These are phyloP conservation scores for Phragmites australis DNA, from an alignment of 176 grass and related monocot genomes.

Conservation along the genomic window DNA sequence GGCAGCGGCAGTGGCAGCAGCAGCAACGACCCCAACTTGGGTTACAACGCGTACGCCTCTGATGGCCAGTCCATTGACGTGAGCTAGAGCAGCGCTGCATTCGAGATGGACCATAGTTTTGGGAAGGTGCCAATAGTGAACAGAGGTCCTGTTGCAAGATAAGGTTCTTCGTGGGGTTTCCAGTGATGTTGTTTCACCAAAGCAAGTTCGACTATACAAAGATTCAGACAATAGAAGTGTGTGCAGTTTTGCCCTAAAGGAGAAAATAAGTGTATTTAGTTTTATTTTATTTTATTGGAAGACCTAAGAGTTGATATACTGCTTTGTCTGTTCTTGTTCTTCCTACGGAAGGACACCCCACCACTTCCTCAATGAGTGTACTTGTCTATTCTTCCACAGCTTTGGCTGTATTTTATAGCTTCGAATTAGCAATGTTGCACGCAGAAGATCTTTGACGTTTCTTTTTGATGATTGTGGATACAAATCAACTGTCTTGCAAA, in stretches of 20 bases:
- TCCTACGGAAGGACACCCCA: no score
- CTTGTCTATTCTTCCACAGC: no score
- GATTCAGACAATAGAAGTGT: not conserved
- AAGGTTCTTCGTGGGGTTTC: not conserved
- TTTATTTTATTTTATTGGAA: not conserved
- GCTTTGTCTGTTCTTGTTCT: no score
- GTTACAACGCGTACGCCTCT: not conserved
- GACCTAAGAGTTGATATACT: not conserved
- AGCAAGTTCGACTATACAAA: not conserved
- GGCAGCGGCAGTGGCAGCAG: not conserved
- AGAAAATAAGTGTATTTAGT: not conserved
- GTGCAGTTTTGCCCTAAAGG: not conserved
- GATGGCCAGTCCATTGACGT: not conserved
- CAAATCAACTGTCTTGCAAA: no score
- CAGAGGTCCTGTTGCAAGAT: constrained; percentile 30
- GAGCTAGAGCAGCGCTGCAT: constrained; percentile 3
- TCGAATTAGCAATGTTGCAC: no score
- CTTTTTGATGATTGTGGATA: no score
- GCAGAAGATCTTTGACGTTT: no score
- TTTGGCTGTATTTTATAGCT: no score
- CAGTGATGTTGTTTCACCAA: not conserved
- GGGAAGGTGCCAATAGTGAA: constrained; percentile 19
- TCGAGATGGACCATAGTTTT: constrained; percentile 32
- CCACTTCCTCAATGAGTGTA: no score
- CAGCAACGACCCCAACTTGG: not conserved